Evolutionary conservation across 306 rosid species (phyloP).

Genomic region (Cyclanthera cordifolia): DNA sequence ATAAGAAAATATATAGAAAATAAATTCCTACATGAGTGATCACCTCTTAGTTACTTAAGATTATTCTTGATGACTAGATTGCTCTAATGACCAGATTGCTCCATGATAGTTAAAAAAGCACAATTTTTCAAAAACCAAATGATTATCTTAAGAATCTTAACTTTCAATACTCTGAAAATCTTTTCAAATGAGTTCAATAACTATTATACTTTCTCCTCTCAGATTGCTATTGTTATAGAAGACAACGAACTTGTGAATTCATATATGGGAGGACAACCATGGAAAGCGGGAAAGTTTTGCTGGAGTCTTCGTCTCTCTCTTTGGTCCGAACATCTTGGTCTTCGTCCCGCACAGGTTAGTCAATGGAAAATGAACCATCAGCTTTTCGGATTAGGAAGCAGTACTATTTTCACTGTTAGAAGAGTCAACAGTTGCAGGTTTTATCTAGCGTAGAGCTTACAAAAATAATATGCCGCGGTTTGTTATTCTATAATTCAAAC

Average conservation of each 20-base stretch:
- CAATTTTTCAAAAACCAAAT: too few species aligned
- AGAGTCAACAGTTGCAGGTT: not conserved
- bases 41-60: too few species aligned
- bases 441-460: too few species aligned
- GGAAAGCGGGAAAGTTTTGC: constrained; percentile 89
- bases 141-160: too few species aligned
- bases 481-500: not conserved
- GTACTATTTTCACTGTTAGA: not conserved
- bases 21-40: too few species aligned
- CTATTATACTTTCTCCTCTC: constrained; percentile 20
- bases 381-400: not conserved
- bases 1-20: too few species aligned
- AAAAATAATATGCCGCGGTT: too few species aligned
- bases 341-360: constrained; percentile 62
- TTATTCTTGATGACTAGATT: too few species aligned
- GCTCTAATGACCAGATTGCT: too few species aligned
- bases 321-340: constrained; percentile 95
- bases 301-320: constrained; percentile 69
- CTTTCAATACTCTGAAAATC: not conserved
- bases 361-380: not conserved
- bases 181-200: constrained; percentile 2
- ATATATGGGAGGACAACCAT: constrained; percentile 78
- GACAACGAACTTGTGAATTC: constrained; percentile 66
- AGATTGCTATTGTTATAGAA: constrained; percentile 78
- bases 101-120: too few species aligned